These are phyloP conservation scores for Saturnispora saitoi DNA, from an alignment of 805 yeast species.

Conservation along the genomic window DNA sequence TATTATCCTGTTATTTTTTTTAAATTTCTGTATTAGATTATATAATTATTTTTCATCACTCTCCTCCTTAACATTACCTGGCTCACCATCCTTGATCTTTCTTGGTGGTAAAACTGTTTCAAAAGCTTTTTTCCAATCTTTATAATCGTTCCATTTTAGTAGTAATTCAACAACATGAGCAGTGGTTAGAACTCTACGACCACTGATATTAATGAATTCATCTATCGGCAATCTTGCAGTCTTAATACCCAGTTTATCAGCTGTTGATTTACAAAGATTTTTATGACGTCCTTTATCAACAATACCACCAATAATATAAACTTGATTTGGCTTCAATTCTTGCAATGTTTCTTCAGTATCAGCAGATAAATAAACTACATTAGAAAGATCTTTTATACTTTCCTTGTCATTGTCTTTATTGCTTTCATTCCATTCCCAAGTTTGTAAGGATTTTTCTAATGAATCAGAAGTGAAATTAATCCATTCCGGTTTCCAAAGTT, in stretches of 20 bases:
- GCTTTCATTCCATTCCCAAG: slow-evolving; percentile 34
- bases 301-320: slow-evolving; percentile 90
- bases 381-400: slow-evolving; percentile 22
- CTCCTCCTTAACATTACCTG: background rate
- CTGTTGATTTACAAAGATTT: slow-evolving; percentile 71
- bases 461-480: slow-evolving; percentile 41
- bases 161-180: slow-evolving; percentile 90
- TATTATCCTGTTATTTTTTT: background rate
- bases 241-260: slow-evolving; percentile 56
- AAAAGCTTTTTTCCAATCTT: slow-evolving; percentile 82
- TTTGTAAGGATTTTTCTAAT: slow-evolving; percentile 19
- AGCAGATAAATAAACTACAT: slow-evolving; percentile 68
- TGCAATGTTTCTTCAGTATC: slow-evolving; percentile 70
- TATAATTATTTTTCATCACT: background rate
- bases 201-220: slow-evolving; percentile 71
- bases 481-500: slow-evolving; percentile 51
- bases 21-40: background rate
- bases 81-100: slow-evolving; percentile 31
- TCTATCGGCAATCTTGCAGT: slow-evolving; percentile 83
- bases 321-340: slow-evolving; percentile 55
- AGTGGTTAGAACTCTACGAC: slow-evolving; percentile 85
- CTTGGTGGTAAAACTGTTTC: slow-evolving; percentile 81
- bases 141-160: slow-evolving; percentile 67
- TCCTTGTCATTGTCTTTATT: slow-evolving; percentile 81
- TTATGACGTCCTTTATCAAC: slow-evolving; percentile 92